Evolutionary conservation across 1,284 basidiomycete genomes (phyloP).

Genomic region (Ganoderma meredithae): DNA sequence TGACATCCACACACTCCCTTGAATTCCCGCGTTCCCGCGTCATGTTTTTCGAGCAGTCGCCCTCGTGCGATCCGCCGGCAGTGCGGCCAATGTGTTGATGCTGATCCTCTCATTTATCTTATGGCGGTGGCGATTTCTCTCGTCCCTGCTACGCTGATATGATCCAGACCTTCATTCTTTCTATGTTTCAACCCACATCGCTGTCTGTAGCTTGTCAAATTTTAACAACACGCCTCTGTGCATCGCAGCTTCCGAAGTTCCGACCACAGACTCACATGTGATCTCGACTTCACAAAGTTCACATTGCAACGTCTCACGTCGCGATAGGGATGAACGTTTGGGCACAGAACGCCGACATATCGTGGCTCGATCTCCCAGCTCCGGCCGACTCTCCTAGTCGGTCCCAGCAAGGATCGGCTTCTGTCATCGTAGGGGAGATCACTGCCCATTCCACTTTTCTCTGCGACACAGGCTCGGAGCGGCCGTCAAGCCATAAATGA

Average conservation of each 20-base stretch:
- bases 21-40: neutral
- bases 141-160: conserved; percentile 13
- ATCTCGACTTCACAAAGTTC: neutral
- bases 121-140: conserved; percentile 10
- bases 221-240: conserved; percentile 3
- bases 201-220: conserved; percentile 3
- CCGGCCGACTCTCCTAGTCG: neutral
- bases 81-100: conserved; percentile 9
- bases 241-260: neutral
- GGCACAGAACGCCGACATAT: conserved; percentile 1
- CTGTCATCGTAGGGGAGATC: conserved; percentile 15
- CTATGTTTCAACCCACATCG: neutral
- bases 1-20: neutral
- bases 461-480: conserved; percentile 4
- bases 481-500: neutral
- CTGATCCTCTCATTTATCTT: conserved; percentile 8
- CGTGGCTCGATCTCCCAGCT: neutral
- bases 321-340: conserved; percentile 1
- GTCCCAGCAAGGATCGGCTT: neutral
- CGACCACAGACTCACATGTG: conserved; percentile 1
- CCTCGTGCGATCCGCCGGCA: conserved; percentile 15
- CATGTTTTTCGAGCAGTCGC: neutral
- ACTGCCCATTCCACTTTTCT: conserved; percentile 13
- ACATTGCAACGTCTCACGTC: conserved; percentile 1
- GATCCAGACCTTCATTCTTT: conserved; percentile 9